phyloP scores from a whole-genome alignment of 1,284 basidiomycete species.

The Rhodotorula glutinis region DNA sequence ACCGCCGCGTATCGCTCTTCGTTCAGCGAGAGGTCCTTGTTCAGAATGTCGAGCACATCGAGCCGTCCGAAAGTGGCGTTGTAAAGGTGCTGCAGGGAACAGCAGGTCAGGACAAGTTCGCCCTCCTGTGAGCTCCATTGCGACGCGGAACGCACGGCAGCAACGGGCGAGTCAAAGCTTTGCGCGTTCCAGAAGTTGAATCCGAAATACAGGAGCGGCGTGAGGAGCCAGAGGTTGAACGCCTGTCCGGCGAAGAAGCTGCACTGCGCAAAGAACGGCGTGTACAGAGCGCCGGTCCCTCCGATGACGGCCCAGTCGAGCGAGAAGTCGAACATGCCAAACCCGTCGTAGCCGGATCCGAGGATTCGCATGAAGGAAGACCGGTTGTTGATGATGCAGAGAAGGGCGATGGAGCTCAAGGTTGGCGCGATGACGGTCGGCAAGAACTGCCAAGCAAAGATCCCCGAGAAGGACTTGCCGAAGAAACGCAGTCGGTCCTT shows the following conservation, averaged over 20 bases:
- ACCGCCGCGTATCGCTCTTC: conserved; percentile 39
- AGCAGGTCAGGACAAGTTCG: background rate
- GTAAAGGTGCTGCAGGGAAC: conserved; percentile 43
- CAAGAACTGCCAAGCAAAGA: conserved; percentile 44
- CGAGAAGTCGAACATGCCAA: conserved; percentile 49
- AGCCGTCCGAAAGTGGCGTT: conserved; percentile 42
- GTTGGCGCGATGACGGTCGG: conserved; percentile 48
- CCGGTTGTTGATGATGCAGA: conserved; percentile 49
- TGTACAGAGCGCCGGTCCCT: conserved; percentile 40
- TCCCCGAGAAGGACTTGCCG: conserved; percentile 38
- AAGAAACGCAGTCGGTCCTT: conserved; percentile 41
- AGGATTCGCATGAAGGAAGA: conserved; percentile 45
- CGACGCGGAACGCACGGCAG: conserved; percentile 32
- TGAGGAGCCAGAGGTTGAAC: conserved; percentile 50
- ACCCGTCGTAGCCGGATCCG: conserved; percentile 50
- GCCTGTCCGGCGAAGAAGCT: conserved; percentile 36
- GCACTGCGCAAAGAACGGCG: conserved; percentile 42
- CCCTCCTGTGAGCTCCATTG: background rate
- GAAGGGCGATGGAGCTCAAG: conserved; percentile 48
- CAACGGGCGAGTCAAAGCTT: conserved; percentile 48
- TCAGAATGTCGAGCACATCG: conserved; percentile 42
- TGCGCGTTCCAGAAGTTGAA: conserved; percentile 50
- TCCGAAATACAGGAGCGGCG: conserved; percentile 49
- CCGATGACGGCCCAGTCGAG: conserved; percentile 45
- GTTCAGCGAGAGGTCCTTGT: conserved; percentile 37